A percentile compares a stretch with the other conserved stretches of the same genome.
Conservation (phyloP, 1,139 yeast genomes). For the Yarrowia galli region DNA sequence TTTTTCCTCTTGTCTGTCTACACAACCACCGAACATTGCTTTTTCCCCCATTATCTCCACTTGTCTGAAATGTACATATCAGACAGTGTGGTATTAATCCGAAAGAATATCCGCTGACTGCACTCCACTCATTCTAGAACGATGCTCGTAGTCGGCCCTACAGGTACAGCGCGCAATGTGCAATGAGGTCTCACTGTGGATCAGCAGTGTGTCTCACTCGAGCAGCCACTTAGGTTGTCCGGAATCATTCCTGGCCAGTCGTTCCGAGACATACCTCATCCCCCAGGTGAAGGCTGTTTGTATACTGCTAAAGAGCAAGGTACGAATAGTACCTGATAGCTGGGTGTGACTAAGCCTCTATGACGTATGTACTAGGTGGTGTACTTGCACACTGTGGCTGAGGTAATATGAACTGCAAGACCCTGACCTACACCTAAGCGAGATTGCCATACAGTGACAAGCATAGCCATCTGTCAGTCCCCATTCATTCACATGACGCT, state of each 20-base stretch:
- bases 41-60: neutral
- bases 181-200: conserved; percentile 16
- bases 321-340: too few relatives aligned
- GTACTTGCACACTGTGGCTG: too few relatives aligned
- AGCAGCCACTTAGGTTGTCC: neutral
- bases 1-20: neutral
- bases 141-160: neutral
- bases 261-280: neutral
- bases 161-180: too few relatives aligned
- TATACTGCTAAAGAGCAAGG: too few relatives aligned
- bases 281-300: too few relatives aligned
- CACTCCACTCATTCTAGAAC: neutral
- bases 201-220: neutral
- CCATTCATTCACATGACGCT: too few relatives aligned
- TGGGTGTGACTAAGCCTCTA: too few relatives aligned
- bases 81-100: neutral
- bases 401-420: neutral
- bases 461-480: too few relatives aligned
- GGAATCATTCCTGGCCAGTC: neutral
- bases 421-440: neutral
- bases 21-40: neutral
- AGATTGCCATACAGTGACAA: too few relatives aligned
- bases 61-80: neutral
- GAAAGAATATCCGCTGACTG: neutral
- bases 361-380: too few relatives aligned